Conservation (phyloP, 208 protist genomes). For the Wallacemonas sp. region DNA sequence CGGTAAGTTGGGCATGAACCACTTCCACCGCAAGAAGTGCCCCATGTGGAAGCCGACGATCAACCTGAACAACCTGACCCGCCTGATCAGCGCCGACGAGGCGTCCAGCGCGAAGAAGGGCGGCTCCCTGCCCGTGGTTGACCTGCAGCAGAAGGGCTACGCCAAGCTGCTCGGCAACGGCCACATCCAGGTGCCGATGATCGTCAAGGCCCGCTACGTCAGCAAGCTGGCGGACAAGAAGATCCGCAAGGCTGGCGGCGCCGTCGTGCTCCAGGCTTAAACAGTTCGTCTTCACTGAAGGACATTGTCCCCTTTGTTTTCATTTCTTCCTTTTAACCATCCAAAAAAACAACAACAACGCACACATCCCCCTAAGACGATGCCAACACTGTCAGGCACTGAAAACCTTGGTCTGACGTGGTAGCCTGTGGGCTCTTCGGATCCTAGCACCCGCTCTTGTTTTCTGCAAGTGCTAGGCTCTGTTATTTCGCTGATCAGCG, state of each 20-base stretch:
- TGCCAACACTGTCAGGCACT: too few relatives aligned
- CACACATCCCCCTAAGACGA: neutral
- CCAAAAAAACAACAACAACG: slow-evolving; percentile 13
- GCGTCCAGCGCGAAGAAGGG: slow-evolving; percentile 76
- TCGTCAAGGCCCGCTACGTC: slow-evolving; percentile 99
- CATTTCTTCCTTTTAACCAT: slow-evolving; percentile 12
- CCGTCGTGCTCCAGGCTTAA: slow-evolving; percentile 97
- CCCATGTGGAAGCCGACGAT: slow-evolving; percentile 95
- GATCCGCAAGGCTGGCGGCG: slow-evolving; percentile 99
- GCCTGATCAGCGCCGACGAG: slow-evolving; percentile 95
- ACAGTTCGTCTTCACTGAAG: slow-evolving; percentile 35
- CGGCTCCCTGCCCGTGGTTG: slow-evolving; percentile 97
- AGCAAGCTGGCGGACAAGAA: slow-evolving; percentile 99
- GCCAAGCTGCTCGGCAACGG: slow-evolving; percentile 99
- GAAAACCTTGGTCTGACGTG: too few relatives aligned
- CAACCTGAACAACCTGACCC: slow-evolving; percentile 99
- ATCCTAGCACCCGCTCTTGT: neutral
- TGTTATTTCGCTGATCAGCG: too few relatives aligned
- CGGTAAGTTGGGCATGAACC: slow-evolving; percentile 99
- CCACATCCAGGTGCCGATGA: slow-evolving; percentile 97
- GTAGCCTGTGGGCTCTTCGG: too few relatives aligned
- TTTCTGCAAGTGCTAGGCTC: too few relatives aligned
- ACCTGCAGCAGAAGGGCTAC: slow-evolving; percentile 96
- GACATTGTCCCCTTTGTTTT: slow-evolving; percentile 79
- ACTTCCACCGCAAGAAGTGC: slow-evolving; percentile 96